Evolutionary conservation across 2,329 filamentous ascomycete genomes (phyloP), one percentile per base, ranked within the genome.

Genomic region (Fragosphaeria purpurea): DNA sequence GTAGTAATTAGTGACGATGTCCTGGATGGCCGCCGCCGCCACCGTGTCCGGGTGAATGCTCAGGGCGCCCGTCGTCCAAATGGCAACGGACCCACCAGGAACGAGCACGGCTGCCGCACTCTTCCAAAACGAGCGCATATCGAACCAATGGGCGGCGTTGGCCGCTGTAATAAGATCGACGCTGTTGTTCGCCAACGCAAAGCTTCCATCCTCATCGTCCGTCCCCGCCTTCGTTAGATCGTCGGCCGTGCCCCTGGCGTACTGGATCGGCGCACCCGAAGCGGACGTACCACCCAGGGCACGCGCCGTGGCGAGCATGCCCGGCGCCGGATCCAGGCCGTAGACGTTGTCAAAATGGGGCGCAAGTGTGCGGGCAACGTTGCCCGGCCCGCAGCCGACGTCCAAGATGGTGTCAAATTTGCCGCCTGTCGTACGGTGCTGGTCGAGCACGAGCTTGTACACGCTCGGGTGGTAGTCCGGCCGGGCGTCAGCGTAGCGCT

Each of bases 121-220:
- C 3, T 54, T 45, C 69, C 74, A 80, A 62, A 80, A 80, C 0
- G 50, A 49, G 0, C 64, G 55, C 68, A 79, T 70, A 55, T 80
- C 68, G 62, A 81, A 79, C 77, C 77, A 81, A 60, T 81, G 78
- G 0, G 74, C 74, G 0, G 74, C 70, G 4, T 67, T 75, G 0
- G 72, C 72, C 7, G 70, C 69, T 0, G 68, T 72, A 54, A 78
- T 64, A n/a, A 79, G 60, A 57, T 78, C 75, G 7, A 78, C 68
- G 48, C 61, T 64, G 41, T 54, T 53, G 41, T 63, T 64, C 3
- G 53, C 54, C 4, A 72, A 52, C 1, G 33, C 4, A 7, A 12
- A 50, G 11, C 67, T 53, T 22, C 22, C 22, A 2, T 61, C 50
- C 3, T 55, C 49, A 13, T 65, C 67, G 2, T 61, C 49, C 3